Conservation (phyloP, 2,329 filamentous ascomycete genomes). For the Sarocladium kiliense region DNA sequence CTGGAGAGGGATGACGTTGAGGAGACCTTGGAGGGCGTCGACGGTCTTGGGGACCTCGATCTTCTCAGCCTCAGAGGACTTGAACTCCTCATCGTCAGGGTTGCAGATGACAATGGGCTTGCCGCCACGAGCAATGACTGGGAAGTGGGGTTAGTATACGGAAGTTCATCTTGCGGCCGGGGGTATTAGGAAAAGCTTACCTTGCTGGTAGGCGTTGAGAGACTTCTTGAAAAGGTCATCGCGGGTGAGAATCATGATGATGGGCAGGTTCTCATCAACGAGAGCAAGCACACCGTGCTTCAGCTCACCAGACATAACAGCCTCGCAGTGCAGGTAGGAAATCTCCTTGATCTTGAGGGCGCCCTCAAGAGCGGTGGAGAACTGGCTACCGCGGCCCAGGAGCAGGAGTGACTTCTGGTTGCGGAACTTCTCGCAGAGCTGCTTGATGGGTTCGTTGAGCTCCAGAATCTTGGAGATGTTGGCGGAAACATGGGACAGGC, state of each 20-base stretch:
- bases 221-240: slow-evolving; percentile 97
- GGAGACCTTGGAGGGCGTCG: slow-evolving; percentile 89
- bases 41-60: slow-evolving; percentile 97
- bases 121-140: slow-evolving; percentile 90
- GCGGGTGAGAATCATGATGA: slow-evolving; percentile 98
- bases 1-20: slow-evolving; percentile 97
- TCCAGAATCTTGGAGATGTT: slow-evolving; percentile 92
- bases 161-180: background rate
- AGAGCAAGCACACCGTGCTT: slow-evolving; percentile 98
- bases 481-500: slow-evolving; percentile 76
- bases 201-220: slow-evolving; percentile 98
- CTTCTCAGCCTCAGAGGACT: slow-evolving; percentile 82
- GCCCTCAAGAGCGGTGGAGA: slow-evolving; percentile 93
- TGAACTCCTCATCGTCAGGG: slow-evolving; percentile 82
- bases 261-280: slow-evolving; percentile 96
- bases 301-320: slow-evolving; percentile 98
- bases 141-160: slow-evolving; percentile 15
- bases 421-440: slow-evolving; percentile 90
- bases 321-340: slow-evolving; percentile 98
- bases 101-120: slow-evolving; percentile 99
- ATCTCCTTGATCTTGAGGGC: slow-evolving; percentile 99
- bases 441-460: slow-evolving; percentile 90
- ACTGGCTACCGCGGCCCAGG: slow-evolving; percentile 91
- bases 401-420: slow-evolving; percentile 94
- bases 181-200: slow-evolving; percentile 38